Evolutionary conservation across 1,284 basidiomycete genomes (phyloP).

Genomic region (Ceratobasidium sp.): DNA sequence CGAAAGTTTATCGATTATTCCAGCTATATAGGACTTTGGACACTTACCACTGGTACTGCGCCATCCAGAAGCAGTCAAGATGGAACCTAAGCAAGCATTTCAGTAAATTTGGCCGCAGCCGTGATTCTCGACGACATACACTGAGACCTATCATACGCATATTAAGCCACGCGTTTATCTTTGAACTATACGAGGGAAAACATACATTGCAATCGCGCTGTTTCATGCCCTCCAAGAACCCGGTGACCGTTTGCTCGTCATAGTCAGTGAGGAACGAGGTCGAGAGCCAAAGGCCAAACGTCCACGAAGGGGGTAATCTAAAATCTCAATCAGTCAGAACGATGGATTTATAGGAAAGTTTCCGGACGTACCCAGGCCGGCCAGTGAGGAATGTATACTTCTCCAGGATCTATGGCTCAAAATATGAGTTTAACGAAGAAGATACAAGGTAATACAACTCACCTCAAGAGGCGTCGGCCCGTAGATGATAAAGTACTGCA

Average conservation of each 20-base stretch:
- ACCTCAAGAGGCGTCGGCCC: constrained; percentile 73
- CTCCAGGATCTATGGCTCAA: constrained; percentile 64
- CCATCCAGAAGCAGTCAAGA: constrained; percentile 85
- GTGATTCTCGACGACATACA: constrained; percentile 8
- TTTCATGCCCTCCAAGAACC: constrained; percentile 78
- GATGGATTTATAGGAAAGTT: background rate
- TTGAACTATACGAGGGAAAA: background rate
- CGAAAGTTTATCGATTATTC: background rate
- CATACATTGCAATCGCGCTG: constrained; percentile 65
- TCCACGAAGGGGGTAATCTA: constrained; percentile 76
- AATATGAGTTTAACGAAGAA: constrained; percentile 8
- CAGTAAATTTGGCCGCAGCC: background rate
- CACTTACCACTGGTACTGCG: constrained; percentile 75
- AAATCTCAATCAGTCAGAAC: background rate
- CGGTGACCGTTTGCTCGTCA: constrained; percentile 73
- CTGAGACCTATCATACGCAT: constrained; percentile 33
- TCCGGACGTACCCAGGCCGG: constrained; percentile 66
- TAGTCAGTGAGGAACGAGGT: constrained; percentile 78
- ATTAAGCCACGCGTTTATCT: background rate
- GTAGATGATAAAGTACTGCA: constrained; percentile 79
- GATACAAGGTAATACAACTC: constrained; percentile 48
- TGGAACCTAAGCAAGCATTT: constrained; percentile 62
- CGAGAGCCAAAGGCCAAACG: constrained; percentile 81
- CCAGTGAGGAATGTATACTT: constrained; percentile 74
- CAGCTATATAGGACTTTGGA: background rate